phyloP scores from a whole-genome alignment of 192 early-diverging fungal species.

The Backusella morwellensis region DNA sequence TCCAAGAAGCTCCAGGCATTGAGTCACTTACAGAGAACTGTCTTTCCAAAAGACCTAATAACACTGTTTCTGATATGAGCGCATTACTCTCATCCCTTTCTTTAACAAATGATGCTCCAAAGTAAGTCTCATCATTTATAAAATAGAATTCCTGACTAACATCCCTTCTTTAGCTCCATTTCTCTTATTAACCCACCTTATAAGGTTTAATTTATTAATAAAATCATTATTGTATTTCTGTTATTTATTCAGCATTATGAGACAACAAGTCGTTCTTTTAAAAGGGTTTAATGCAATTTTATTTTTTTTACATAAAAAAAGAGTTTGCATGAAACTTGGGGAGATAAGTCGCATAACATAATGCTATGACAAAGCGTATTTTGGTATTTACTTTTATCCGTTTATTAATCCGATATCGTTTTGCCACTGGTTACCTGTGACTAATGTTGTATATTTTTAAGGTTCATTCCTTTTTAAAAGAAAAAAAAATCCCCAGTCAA shows the following conservation, averaged over 20 bases:
- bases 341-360: too few species aligned
- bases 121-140: not conserved
- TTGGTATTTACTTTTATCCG: too few species aligned
- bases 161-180: not conserved
- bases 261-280: too few species aligned
- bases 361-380: too few species aligned
- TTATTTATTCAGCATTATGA: not conserved
- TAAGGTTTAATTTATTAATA: not conserved
- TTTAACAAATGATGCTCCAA: not conserved
- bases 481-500: too few species aligned
- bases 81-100: not conserved
- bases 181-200: slow-evolving; percentile 14
- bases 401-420: too few species aligned
- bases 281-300: too few species aligned
- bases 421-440: too few species aligned
- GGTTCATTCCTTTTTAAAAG: too few species aligned
- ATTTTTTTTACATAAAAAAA: too few species aligned
- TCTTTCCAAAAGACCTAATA: not conserved
- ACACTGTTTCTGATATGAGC: not conserved
- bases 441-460: too few species aligned
- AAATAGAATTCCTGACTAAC: not conserved
- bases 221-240: not conserved
- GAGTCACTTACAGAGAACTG: not conserved
- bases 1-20: not conserved
- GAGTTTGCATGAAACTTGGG: too few species aligned